These are phyloP conservation scores for Artemisia annua DNA, from an alignment of 129 eudicot genomes.

Conservation along the genomic window DNA sequence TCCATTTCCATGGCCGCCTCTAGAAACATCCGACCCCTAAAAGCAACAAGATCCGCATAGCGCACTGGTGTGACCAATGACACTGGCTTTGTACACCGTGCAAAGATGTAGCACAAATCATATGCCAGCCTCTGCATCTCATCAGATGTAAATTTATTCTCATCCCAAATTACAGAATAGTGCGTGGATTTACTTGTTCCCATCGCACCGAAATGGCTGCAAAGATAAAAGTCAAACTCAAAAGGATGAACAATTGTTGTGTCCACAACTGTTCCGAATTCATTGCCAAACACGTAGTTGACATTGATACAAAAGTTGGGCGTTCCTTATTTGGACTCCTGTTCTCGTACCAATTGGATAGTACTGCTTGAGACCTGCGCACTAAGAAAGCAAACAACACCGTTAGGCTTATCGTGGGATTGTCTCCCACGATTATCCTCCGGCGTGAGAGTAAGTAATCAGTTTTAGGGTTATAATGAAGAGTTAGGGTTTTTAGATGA, in stretches of 20 bases:
- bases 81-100: constrained; percentile 75
- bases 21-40: constrained; percentile 65
- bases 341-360: too few relatives aligned
- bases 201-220: constrained; percentile 66
- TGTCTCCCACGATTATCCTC: too few relatives aligned
- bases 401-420: too few relatives aligned
- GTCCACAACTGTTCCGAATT: constrained; percentile 87
- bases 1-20: constrained; percentile 46
- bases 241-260: constrained; percentile 49
- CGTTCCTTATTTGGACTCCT: too few relatives aligned
- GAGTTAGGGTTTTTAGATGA: too few relatives aligned
- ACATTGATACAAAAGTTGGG: too few relatives aligned
- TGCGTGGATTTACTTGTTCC: constrained; percentile 90
- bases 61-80: constrained; percentile 81
- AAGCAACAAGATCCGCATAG: constrained; percentile 83
- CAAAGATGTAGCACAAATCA: constrained; percentile 68
- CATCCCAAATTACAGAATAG: constrained; percentile 68
- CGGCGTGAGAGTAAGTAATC: too few relatives aligned
- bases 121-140: constrained; percentile 59
- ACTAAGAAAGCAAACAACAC: too few relatives aligned
- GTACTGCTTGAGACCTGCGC: too few relatives aligned
- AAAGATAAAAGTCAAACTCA: constrained; percentile 68
- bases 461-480: too few relatives aligned
- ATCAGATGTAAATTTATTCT: constrained; percentile 51
- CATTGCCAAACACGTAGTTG: too few relatives aligned